Conservation (phyloP, 257 asterid species). For the Voacanga thouarsii region DNA sequence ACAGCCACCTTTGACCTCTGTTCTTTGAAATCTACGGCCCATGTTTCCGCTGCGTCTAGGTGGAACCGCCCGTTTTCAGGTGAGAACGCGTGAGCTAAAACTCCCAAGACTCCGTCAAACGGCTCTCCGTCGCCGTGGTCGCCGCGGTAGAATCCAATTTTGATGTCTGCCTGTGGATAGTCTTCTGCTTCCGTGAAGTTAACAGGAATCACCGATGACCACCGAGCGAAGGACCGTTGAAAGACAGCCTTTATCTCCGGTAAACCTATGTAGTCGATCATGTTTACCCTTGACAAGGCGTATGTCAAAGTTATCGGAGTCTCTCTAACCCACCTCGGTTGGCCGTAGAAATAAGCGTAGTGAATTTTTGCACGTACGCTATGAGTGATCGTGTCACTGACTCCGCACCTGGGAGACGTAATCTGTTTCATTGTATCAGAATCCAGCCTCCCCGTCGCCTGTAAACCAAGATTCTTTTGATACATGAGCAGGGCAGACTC, state of each 20-base stretch:
- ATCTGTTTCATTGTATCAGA: slow-evolving; percentile 44
- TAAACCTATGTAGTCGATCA: slow-evolving; percentile 40
- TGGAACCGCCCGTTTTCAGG: slow-evolving; percentile 91
- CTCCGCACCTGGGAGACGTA: slow-evolving; percentile 74
- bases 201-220: slow-evolving; percentile 88
- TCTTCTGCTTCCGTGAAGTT: slow-evolving; percentile 56
- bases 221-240: slow-evolving; percentile 57
- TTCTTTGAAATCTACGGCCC: slow-evolving; percentile 69
- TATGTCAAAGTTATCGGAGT: slow-evolving; percentile 56
- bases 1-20: slow-evolving; percentile 65
- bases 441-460: slow-evolving; percentile 57
- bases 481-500: slow-evolving; percentile 50
- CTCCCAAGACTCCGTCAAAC: slow-evolving; percentile 78
- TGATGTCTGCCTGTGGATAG: slow-evolving; percentile 56
- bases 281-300: slow-evolving; percentile 55
- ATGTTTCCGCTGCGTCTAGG: slow-evolving; percentile 69
- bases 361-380: slow-evolving; percentile 32
- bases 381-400: slow-evolving; percentile 30
- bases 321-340: slow-evolving; percentile 58
- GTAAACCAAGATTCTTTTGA: slow-evolving; percentile 54
- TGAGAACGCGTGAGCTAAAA: slow-evolving; percentile 84
- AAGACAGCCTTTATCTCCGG: slow-evolving; percentile 42
- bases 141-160: slow-evolving; percentile 72
- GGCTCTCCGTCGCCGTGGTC: slow-evolving; percentile 90
- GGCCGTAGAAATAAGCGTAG: slow-evolving; percentile 51